Evolutionary conservation across 2,329 filamentous ascomycete species (phyloP).

Genomic region (Dactylellina drechsleri): DNA sequence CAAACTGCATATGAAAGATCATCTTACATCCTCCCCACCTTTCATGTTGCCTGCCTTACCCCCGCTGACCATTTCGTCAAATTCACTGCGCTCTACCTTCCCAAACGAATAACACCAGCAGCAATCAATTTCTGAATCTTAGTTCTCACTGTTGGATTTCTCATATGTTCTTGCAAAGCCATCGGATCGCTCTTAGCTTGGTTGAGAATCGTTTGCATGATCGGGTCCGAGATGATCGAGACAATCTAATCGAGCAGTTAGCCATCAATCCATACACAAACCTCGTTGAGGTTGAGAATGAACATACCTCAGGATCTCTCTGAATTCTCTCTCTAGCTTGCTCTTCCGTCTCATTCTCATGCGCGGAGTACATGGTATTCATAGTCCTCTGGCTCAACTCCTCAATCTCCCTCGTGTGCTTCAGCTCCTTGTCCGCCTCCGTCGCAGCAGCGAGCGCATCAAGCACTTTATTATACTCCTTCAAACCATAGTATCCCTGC

Average conservation of each 20-base stretch:
- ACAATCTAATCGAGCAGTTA: conserved; percentile 71
- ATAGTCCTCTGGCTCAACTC: conserved; percentile 93
- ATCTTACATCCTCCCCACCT: too few species aligned
- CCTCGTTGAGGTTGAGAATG: background rate
- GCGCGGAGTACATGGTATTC: conserved; percentile 85
- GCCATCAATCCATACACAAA: conserved; percentile 57
- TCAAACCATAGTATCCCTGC: conserved; percentile 95
- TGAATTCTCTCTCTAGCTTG: conserved; percentile 91
- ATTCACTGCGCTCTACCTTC: conserved; percentile 27
- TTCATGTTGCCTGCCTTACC: background rate
- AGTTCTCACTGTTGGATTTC: conserved; percentile 81
- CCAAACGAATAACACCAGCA: conserved; percentile 73
- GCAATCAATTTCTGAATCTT: conserved; percentile 97
- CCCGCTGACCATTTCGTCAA: background rate
- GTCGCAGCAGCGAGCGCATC: conserved; percentile 86
- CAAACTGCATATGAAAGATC: background rate
- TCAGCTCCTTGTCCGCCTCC: conserved; percentile 78
- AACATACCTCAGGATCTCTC: conserved; percentile 85
- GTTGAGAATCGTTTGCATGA: conserved; percentile 97
- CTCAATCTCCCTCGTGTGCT: conserved; percentile 90
- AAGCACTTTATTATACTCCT: conserved; percentile 94
- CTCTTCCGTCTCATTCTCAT: conserved; percentile 94
- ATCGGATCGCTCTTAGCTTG: conserved; percentile 94
- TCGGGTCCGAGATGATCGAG: conserved; percentile 88
- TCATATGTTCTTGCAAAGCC: conserved; percentile 96